phyloP scores from a whole-genome alignment of 441 rosid genomes.

The Mallotus repandus region DNA sequence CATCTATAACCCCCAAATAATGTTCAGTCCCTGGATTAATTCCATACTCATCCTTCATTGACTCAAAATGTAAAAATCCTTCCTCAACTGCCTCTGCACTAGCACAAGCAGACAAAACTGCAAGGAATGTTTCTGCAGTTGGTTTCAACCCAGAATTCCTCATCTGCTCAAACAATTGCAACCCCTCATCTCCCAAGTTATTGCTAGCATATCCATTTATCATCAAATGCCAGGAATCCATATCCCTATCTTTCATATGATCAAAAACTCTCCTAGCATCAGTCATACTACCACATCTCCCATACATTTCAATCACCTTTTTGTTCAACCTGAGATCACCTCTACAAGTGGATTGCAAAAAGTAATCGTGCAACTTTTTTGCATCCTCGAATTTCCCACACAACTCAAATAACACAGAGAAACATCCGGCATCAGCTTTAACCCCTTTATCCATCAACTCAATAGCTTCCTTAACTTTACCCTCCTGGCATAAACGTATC shows the following conservation, averaged over 20 bases:
- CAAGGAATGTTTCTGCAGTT: conserved; percentile 64
- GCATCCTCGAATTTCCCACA: conserved; percentile 70
- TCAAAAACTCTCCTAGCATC: conserved; percentile 87
- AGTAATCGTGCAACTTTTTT: conserved; percentile 83
- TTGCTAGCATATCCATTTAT: conserved; percentile 67
- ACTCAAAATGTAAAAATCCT: conserved; percentile 71
- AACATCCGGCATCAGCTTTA: conserved; percentile 60
- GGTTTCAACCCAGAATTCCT: conserved; percentile 55
- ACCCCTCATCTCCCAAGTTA: conserved; percentile 81
- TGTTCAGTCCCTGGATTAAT: conserved; percentile 55
- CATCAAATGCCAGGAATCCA: conserved; percentile 88
- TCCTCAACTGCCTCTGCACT: conserved; percentile 79
- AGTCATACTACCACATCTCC: conserved; percentile 60
- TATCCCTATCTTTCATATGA: conserved; percentile 72
- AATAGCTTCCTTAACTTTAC: conserved; percentile 68
- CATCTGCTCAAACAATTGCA: conserved; percentile 80
- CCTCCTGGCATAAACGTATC: conserved; percentile 50
- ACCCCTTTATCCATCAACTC: conserved; percentile 74
- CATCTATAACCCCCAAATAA: conserved; percentile 65
- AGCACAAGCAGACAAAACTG: conserved; percentile 70
- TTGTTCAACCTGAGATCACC: conserved; percentile 62
- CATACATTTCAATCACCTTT: conserved; percentile 70
- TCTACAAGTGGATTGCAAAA: conserved; percentile 62
- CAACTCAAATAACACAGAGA: conserved; percentile 48
- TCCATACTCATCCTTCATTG: conserved; percentile 63